These are phyloP conservation scores for Coemansia sp. DNA, from an alignment of 192 early-diverging fungal genomes.

Conservation along the genomic window DNA sequence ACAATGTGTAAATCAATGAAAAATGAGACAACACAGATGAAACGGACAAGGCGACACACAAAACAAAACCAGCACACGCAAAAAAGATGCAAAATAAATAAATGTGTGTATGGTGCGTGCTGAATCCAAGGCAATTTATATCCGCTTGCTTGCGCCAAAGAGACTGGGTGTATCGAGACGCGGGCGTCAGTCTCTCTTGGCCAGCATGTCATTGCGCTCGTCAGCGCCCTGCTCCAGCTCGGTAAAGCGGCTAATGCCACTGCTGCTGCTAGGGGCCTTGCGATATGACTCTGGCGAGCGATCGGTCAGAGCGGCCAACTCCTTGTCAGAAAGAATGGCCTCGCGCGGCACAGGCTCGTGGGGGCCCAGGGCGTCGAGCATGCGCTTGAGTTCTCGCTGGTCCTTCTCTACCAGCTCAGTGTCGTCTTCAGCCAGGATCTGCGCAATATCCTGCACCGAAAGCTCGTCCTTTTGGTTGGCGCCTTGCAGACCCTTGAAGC, in stretches of 20 bases:
- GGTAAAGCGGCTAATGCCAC: slow-evolving; percentile 11
- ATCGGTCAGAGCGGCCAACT: slow-evolving; percentile 31
- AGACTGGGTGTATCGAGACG: no score
- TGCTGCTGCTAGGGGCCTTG: not conserved
- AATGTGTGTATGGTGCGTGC: no score
- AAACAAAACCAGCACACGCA: no score
- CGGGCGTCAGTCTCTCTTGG: no score
- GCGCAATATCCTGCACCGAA: slow-evolving; percentile 63
- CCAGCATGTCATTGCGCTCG: slow-evolving; percentile 41
- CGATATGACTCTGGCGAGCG: slow-evolving; percentile 31
- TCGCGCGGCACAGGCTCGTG: slow-evolving; percentile 23
- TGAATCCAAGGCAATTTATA: no score
- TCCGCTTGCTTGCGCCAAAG: no score
- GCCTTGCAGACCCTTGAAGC: slow-evolving; percentile 61
- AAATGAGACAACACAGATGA: no score
- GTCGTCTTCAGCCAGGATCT: slow-evolving; percentile 71
- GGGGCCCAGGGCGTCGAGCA: slow-evolving; percentile 20
- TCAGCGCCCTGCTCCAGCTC: slow-evolving; percentile 21
- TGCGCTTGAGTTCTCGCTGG: slow-evolving; percentile 10
- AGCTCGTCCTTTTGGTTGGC: slow-evolving; percentile 29
- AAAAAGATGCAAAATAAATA: no score
- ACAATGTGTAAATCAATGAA: no score
- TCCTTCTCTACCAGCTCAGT: slow-evolving; percentile 53
- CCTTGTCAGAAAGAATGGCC: slow-evolving; percentile 16
- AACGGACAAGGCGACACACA: no score